A percentile compares a stretch with the other conserved stretches of the same genome.
phyloP scores from a whole-genome alignment of 1,139 yeast genomes.

The Candida gigantensis region DNA sequence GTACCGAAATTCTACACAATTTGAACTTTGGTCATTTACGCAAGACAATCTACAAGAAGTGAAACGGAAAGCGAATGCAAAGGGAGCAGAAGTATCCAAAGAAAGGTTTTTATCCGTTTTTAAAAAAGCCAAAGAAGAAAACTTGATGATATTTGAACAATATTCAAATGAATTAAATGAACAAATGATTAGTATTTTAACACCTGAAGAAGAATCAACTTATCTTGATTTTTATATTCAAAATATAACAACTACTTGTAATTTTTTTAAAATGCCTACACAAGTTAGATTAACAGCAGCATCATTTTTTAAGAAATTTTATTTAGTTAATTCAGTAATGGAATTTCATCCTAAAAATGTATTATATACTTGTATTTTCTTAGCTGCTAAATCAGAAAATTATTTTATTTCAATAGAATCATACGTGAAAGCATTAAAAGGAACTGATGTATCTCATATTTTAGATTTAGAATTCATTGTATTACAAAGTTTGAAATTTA shows the following conservation, averaged over 20 bases:
- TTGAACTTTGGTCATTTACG: conserved; percentile 80
- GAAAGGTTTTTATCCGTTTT: conserved; percentile 32
- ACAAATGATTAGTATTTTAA: conserved; percentile 41
- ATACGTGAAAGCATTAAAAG: conserved; percentile 71
- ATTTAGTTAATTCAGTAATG: conserved; percentile 76
- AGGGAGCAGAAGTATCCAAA: conserved; percentile 48
- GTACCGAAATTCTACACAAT: conserved; percentile 85
- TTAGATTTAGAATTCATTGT: conserved; percentile 77
- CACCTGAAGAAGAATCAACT: conserved; percentile 67
- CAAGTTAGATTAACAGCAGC: conserved; percentile 78
- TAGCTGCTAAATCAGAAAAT: conserved; percentile 93
- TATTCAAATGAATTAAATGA: conserved; percentile 30
- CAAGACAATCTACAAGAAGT: conserved; percentile 49
- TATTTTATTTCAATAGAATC: conserved; percentile 82
- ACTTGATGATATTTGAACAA: conserved; percentile 29
- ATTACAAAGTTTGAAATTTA: conserved; percentile 72
- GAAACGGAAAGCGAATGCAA: conserved; percentile 50
- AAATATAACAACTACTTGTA: conserved; percentile 59
- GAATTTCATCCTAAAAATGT: conserved; percentile 84
- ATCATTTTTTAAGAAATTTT: conserved; percentile 79
- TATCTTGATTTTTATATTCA: conserved; percentile 71
- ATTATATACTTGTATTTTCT: conserved; percentile 79
- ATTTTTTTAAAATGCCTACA: conserved; percentile 48
- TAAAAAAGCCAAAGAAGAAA: conserved; percentile 29
- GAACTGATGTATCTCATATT: conserved; percentile 65